Base-by-base conservation (phyloP, 352 stramenopile genomes). In the Aphanomyces astaci region DNA sequence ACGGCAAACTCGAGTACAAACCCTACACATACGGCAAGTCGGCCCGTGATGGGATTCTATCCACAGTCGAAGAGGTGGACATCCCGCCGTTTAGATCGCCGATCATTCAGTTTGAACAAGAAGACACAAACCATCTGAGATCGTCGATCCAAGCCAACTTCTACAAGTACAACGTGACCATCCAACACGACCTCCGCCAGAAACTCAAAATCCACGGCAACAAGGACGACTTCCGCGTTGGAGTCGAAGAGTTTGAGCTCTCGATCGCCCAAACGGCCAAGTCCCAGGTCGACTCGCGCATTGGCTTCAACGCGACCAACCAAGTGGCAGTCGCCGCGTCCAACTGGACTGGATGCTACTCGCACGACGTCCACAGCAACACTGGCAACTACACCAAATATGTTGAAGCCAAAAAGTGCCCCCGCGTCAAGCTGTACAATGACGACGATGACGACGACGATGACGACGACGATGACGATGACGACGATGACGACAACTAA, bases 1-100 rank as follows among this genome's bases (percentile, higher is more conserved):
- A 48, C 19, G 81, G 81, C 28, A 75, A 72, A 46, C 74, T 80
- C 27, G 73, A 72, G 63, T 89, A 86, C 76, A 73, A 73, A 15
- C 62, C 70, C 2, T 73, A 76, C 46, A 59, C 27, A 2, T 39
- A 2, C 55, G 31, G 30, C 28, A 15, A 32, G 19, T 11, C 22
- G 13, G 15, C 0, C 17, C 51, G 22, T 59, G 51, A 39, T 7
- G 19, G 13, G 22, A 59, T 59, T 10, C 7, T n/a, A 59, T 4
- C 5, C 30, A 33, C 51, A 25, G 55, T 39, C 57, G 73, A 77
- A 59, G 63, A 64, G 10, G 75, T 56, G 27, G 25, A 72, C 72
- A 22, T 89, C 76, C 64, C 64, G 78, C 0, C 74, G 86, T 4
- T 53, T 25, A 7, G 45, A n/a, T 7, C 45, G 22, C 45, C 45